Evolutionary conservation across 2,329 filamentous ascomycete species (phyloP).

Genomic region (Nothomitra cinnamomea): DNA sequence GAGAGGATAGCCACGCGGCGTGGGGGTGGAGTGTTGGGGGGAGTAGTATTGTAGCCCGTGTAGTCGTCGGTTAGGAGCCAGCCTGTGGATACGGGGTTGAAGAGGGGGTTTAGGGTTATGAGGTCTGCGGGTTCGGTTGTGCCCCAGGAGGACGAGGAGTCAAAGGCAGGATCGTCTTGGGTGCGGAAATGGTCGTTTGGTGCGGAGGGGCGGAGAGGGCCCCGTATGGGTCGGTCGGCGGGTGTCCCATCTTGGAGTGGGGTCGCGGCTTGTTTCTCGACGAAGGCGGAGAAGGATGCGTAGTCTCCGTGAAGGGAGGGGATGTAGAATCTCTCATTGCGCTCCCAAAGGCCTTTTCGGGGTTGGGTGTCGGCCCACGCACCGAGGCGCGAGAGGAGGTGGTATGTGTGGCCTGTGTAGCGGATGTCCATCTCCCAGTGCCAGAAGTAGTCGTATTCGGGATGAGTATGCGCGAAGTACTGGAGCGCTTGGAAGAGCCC

Average conservation of each 20-base stretch:
- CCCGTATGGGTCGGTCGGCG: slow-evolving; percentile 32
- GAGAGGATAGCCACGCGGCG: slow-evolving; percentile 57
- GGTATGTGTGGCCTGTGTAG: slow-evolving; percentile 49
- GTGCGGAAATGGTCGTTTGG: slow-evolving; percentile 31
- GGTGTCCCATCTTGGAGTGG: slow-evolving; percentile 14
- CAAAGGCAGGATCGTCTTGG: slow-evolving; percentile 27
- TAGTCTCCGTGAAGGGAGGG: slow-evolving; percentile 51
- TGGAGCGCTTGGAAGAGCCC: slow-evolving; percentile 46
- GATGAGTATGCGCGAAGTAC: slow-evolving; percentile 44
- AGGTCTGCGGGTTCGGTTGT: slow-evolving; percentile 57
- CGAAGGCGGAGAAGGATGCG: slow-evolving; percentile 52
- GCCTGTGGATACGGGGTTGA: slow-evolving; percentile 51
- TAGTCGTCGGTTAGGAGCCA: slow-evolving; percentile 58
- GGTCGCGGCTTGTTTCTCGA: slow-evolving; percentile 42
- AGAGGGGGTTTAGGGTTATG: slow-evolving; percentile 62
- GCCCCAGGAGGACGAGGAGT: slow-evolving; percentile 40
- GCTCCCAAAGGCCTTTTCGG: slow-evolving; percentile 60
- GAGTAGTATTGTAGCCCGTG: slow-evolving; percentile 42
- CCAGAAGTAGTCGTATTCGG: slow-evolving; percentile 51
- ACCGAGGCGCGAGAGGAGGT: slow-evolving; percentile 51
- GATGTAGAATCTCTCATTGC: slow-evolving; percentile 60
- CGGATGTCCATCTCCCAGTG: slow-evolving; percentile 57
- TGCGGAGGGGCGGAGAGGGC: slow-evolving; percentile 23
- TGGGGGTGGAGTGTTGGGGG: slow-evolving; percentile 35
- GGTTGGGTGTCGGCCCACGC: slow-evolving; percentile 52